A percentile compares a stretch with the other conserved stretches of the same genome.
Conservation (phyloP, 2,329 filamentous ascomycete genomes). For the Neofusicoccum laricinum region DNA sequence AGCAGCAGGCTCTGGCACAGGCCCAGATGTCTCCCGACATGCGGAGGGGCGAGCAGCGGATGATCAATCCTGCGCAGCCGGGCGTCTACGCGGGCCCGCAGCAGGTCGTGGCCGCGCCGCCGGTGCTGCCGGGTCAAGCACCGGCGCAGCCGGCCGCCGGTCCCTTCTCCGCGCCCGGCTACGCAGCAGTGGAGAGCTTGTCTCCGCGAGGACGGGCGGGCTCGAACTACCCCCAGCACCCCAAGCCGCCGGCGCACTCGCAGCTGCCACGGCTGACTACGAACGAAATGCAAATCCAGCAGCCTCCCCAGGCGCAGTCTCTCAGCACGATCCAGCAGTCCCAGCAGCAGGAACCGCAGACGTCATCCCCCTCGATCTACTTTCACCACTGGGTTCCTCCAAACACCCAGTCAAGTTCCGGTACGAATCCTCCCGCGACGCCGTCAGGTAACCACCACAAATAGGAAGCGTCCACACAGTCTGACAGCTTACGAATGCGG, state of each 20-base stretch:
- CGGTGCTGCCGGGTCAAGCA: slow-evolving; percentile 38
- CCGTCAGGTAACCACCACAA: slow-evolving; percentile 61
- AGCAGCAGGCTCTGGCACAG: slow-evolving; percentile 42
- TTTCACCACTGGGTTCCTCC: slow-evolving; percentile 95
- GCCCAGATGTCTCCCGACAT: slow-evolving; percentile 36
- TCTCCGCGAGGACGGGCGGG: slow-evolving; percentile 35
- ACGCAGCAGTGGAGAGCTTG: slow-evolving; percentile 26
- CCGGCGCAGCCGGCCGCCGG: slow-evolving; percentile 35
- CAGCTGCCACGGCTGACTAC: slow-evolving; percentile 51
- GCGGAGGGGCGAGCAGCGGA: slow-evolving; percentile 37
- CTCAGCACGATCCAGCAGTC: slow-evolving; percentile 44
- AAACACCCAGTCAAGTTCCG: slow-evolving; percentile 58
- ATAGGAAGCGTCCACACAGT: slow-evolving; percentile 32
- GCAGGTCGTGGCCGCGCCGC: slow-evolving; percentile 30
- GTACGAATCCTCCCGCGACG: slow-evolving; percentile 66
- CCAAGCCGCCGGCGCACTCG: slow-evolving; percentile 45
- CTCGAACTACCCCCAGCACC: slow-evolving; percentile 32
- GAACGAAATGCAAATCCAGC: slow-evolving; percentile 51
- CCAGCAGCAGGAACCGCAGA: slow-evolving; percentile 59
- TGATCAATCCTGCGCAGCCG: slow-evolving; percentile 39
- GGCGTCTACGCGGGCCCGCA: slow-evolving; percentile 31
- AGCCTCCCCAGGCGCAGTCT: slow-evolving; percentile 40
- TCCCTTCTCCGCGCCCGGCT: slow-evolving; percentile 38
- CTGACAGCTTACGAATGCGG: slow-evolving; percentile 46
- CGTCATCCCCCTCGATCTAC: slow-evolving; percentile 71